Evolutionary conservation across 2,329 filamentous ascomycete species (phyloP).

Genomic region (Lecanosticta acicola): DNA sequence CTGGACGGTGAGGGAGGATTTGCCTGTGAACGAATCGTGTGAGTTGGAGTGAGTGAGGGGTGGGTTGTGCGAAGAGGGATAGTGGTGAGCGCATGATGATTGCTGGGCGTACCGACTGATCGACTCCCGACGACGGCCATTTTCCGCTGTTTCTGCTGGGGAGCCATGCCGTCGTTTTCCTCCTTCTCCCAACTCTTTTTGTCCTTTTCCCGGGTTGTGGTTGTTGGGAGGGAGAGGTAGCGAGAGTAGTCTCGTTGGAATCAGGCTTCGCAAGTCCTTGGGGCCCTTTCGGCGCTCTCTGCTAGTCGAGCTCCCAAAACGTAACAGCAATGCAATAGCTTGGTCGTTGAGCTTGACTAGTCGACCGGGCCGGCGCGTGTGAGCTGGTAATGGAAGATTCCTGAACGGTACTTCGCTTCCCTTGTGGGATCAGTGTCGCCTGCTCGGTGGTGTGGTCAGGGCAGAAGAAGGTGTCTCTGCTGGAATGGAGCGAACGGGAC

Average conservation of each 20-base stretch:
- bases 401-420: background rate
- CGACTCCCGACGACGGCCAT: slow-evolving; percentile 93
- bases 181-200: background rate
- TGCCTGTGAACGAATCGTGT: slow-evolving; percentile 57
- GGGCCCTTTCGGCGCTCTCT: background rate
- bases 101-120: slow-evolving; percentile 66
- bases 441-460: too few species aligned
- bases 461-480: background rate
- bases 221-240: background rate
- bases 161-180: slow-evolving; percentile 49
- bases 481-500: too few species aligned
- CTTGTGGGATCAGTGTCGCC: background rate
- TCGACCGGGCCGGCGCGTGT: background rate
- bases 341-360: slow-evolving; percentile 2
- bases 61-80: background rate
- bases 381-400: background rate
- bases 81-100: background rate
- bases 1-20: slow-evolving; percentile 93
- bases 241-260: too few species aligned
- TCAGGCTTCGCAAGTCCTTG: too few species aligned
- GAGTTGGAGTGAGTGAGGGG: background rate
- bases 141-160: slow-evolving; percentile 81
- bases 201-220: too few species aligned
- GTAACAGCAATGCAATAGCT: slow-evolving; percentile 4
- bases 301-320: background rate